Base-by-base conservation (phyloP, 495 filamentous ascomycete genomes). In the Hyaloscypha hepaticicola region DNA sequence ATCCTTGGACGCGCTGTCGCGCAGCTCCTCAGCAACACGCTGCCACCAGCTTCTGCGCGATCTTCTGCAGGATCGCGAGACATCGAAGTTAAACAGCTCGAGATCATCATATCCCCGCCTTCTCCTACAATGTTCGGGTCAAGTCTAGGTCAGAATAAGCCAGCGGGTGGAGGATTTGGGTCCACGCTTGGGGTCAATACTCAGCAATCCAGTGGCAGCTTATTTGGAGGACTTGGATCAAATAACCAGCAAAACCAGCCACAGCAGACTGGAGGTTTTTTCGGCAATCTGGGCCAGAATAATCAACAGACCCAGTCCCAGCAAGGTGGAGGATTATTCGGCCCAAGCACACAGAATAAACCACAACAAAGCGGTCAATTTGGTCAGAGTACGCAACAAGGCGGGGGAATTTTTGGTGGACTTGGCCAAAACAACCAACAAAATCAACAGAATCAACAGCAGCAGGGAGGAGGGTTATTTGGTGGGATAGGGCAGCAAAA, bases 381-480 rank as follows among this genome's bases (percentile, higher is more conserved):
- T 67, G 78, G 61, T 33, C 65, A 69, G 60, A 61, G 60, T 45
- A 63, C 66, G 61, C 63, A 70, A 52, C 69, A 69, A 38, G 60
- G 70, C 38, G 63, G 69, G 55, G 69, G 73, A 52, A 56, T 83
- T 22, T 83, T 84, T 66, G 78, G 77, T 58, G 74, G 76, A 64
- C 71, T 73, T 28, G 79, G 79, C 58, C 78, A 82, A 67, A 79
- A 79, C 50, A 74, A 74, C 64, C 64, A 49, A 52, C 62, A 41
- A 64, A 53, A 31, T 38, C 60, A 59, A 38, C 60, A 66, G 56
- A 53, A 31, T 38, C 60, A 59, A 38, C 60, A 66, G 56, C 67
- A 65, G 34, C 50, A 67, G 5, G 50, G 34, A 1, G 58, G 64
- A 27, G 48, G 49, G 16, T 26, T 58, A 3, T 58, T 62, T 59